These are phyloP conservation scores for Gastrodia elata DNA, from an alignment of 106 monocot genomes.

Conservation along the genomic window DNA sequence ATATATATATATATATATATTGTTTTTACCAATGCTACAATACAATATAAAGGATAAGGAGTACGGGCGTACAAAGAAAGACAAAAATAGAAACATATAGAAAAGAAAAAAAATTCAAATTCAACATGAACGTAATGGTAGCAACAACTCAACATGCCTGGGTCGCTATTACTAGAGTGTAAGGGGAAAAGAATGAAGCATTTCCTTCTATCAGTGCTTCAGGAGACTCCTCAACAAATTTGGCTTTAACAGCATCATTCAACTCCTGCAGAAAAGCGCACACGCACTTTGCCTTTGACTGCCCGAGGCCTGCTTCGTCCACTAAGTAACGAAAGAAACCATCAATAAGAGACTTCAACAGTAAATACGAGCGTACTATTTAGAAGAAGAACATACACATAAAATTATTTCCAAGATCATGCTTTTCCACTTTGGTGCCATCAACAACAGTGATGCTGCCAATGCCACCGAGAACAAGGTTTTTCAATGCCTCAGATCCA, in stretches of 20 bases:
- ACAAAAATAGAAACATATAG: background rate
- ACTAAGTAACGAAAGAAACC: conserved; percentile 35
- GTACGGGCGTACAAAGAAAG: background rate
- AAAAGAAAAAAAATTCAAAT: background rate
- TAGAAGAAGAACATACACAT: conserved; percentile 48
- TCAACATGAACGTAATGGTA: background rate
- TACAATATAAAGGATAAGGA: background rate
- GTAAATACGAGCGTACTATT: background rate
- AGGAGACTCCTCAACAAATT: conserved; percentile 88
- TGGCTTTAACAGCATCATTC: conserved; percentile 96
- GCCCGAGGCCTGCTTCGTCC: conserved; percentile 61
- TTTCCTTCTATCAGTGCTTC: conserved; percentile 72
- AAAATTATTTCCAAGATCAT: conserved; percentile 92
- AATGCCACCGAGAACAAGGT: conserved; percentile 94
- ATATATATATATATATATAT: too few relatives aligned
- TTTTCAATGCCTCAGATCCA: conserved; percentile 90
- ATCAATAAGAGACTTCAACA: conserved; percentile 2
- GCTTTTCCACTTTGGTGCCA: conserved; percentile 68
- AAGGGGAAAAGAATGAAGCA: conserved; percentile 77
- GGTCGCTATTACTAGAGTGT: conserved; percentile 83
- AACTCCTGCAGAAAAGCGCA: conserved; percentile 90
- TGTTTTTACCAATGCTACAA: too few relatives aligned
- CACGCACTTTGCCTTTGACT: conserved; percentile 90
- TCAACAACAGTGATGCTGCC: conserved; percentile 87
- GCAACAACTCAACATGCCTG: conserved; percentile 38